These are phyloP conservation scores for Wickerhamomyces rabaulensis DNA, from an alignment of 805 yeast genomes.

Conservation along the genomic window DNA sequence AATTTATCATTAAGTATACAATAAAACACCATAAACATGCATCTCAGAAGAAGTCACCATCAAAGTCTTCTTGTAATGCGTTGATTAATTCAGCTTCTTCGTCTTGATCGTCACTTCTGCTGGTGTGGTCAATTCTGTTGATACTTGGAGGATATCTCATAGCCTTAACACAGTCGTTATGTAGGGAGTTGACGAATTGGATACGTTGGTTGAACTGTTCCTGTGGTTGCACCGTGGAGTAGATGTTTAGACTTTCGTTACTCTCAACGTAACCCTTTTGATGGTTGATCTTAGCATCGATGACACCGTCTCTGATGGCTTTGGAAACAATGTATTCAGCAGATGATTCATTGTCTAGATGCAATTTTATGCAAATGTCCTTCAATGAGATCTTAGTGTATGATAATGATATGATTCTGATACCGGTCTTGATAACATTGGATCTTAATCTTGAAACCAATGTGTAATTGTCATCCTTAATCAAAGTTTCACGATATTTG, in stretches of 20 bases:
- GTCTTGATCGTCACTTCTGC: constrained; percentile 11
- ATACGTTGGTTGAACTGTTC: constrained; percentile 88
- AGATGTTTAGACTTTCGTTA: constrained; percentile 78
- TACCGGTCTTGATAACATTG: constrained; percentile 96
- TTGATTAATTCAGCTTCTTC: constrained; percentile 23
- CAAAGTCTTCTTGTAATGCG: constrained; percentile 23
- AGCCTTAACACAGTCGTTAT: constrained; percentile 88
- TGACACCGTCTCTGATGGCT: constrained; percentile 95
- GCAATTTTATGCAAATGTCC: constrained; percentile 90
- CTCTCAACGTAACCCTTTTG: constrained; percentile 89
- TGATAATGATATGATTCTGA: constrained; percentile 84
- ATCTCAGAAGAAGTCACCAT: constrained; percentile 20
- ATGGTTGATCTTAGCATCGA: constrained; percentile 91
- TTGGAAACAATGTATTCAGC: constrained; percentile 97
- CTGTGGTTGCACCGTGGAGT: constrained; percentile 85
- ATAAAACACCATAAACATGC: background rate
- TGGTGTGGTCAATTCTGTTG: constrained; percentile 15
- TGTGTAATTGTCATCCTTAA: constrained; percentile 75
- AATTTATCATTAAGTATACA: background rate
- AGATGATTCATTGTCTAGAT: constrained; percentile 88
- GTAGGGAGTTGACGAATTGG: constrained; percentile 81
- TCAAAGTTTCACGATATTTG: constrained; percentile 55
- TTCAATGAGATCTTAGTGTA: constrained; percentile 87
- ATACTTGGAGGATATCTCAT: constrained; percentile 76
- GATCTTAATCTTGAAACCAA: constrained; percentile 88